These are phyloP conservation scores for Harringtonia aguacate DNA, from an alignment of 2,329 filamentous ascomycete genomes.

Conservation along the genomic window DNA sequence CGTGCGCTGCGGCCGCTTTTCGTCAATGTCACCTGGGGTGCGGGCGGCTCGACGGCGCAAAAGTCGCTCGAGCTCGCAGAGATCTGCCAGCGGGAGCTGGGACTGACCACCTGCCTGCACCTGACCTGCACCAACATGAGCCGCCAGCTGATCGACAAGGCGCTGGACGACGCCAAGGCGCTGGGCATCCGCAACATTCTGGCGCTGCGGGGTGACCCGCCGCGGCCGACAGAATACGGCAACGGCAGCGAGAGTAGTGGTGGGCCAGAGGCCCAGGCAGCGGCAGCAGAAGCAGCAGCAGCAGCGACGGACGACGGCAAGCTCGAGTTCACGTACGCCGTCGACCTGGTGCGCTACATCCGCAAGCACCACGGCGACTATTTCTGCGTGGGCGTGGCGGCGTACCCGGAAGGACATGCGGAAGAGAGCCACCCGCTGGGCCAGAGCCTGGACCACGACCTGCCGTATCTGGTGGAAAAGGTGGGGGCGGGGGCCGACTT, in stretches of 20 bases:
- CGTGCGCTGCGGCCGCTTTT: conserved; percentile 84
- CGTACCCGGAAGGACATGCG: conserved; percentile 90
- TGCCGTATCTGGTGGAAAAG: conserved; percentile 87
- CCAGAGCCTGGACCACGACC: conserved; percentile 63
- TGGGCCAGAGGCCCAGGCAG: too few relatives aligned
- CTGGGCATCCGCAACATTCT: conserved; percentile 90
- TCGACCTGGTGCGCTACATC: conserved; percentile 86
- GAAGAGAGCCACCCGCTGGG: conserved; percentile 73
- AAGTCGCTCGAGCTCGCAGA: conserved; percentile 93
- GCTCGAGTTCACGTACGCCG: conserved; percentile 77
- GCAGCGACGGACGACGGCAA: conserved; percentile 48
- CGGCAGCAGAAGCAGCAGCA: conserved; percentile 25
- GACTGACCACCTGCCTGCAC: conserved; percentile 89
- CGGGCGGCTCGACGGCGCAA: conserved; percentile 79
- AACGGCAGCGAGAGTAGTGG: conserved; percentile 31
- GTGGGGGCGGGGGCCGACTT: conserved; percentile 88
- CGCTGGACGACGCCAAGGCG: conserved; percentile 80
- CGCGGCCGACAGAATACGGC: conserved; percentile 78
- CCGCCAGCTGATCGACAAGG: conserved; percentile 71
- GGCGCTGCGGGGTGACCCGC: conserved; percentile 83
- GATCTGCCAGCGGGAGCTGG: conserved; percentile 84
- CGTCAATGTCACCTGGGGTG: conserved; percentile 96
- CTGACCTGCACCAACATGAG: conserved; percentile 98
- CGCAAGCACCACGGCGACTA: conserved; percentile 78
- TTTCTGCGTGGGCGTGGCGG: conserved; percentile 91